Percentiles rank a stretch among this genome's conserved stretches.
Evolutionary conservation across 192 early-diverging fungal genomes (phyloP).

Genomic region (Coemansia sp.): DNA sequence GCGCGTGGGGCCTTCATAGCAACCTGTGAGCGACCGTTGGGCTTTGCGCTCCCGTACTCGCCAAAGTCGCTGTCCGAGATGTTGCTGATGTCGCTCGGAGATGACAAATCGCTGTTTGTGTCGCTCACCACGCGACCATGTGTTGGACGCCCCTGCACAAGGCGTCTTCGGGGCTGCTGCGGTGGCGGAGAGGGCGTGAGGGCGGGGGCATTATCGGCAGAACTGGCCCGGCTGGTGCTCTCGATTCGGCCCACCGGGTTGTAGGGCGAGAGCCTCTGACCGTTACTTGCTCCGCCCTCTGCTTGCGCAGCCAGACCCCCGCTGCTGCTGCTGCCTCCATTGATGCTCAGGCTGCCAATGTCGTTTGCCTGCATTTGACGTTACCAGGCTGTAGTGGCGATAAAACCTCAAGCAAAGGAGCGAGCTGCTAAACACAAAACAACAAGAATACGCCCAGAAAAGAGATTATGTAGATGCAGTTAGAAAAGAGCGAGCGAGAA

Average conservation of each 20-base stretch:
- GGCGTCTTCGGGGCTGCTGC: slow-evolving; percentile 9
- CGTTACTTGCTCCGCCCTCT: slow-evolving; percentile 3
- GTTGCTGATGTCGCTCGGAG: slow-evolving; percentile 9
- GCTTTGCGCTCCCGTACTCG: slow-evolving; percentile 16
- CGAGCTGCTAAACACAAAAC: background rate
- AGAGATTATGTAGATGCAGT: too few relatives aligned
- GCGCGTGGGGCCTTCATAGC: slow-evolving; percentile 48
- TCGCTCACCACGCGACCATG: slow-evolving; percentile 48
- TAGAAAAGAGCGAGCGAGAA: too few relatives aligned
- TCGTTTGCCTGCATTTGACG: slow-evolving; percentile 47
- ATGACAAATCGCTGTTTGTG: slow-evolving; percentile 45
- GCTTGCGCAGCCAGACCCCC: slow-evolving; percentile 13
- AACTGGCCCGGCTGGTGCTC: background rate
- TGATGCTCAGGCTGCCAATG: slow-evolving; percentile 28
- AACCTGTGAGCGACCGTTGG: slow-evolving; percentile 24
- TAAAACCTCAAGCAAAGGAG: background rate
- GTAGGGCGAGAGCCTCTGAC: background rate
- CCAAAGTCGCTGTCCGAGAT: slow-evolving; percentile 40
- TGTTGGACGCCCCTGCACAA: slow-evolving; percentile 29
- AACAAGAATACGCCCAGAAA: background rate
- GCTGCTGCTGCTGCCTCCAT: slow-evolving; percentile 13
- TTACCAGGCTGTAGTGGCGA: slow-evolving; percentile 9
- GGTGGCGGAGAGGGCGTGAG: slow-evolving; percentile 3
- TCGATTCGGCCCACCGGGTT: slow-evolving; percentile 4
- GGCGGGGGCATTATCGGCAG: background rate